A percentile compares a stretch with the other conserved stretches of the same genome.
Evolutionary conservation across 176 grass and related monocot species (phyloP).

Genomic region (Aegilops bicornis): DNA sequence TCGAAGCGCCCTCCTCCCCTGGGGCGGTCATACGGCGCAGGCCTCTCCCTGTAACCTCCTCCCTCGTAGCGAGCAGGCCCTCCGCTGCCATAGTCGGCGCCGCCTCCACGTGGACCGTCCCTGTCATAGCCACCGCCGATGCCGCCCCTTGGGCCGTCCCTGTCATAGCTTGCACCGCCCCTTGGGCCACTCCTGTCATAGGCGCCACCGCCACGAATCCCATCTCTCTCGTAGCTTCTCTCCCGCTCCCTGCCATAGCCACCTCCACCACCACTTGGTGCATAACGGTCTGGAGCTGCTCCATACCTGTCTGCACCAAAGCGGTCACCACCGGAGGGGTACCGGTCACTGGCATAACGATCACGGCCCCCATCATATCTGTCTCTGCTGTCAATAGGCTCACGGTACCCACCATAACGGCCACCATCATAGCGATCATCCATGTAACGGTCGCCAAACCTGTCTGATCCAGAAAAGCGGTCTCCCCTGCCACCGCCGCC

Average conservation of each 20-base stretch:
- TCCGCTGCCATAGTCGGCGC: conserved; percentile 36
- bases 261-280: conserved; percentile 22
- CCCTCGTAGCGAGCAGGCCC: conserved; percentile 50
- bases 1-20: conserved; percentile 60
- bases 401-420: conserved; percentile 53
- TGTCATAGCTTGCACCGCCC: conserved; percentile 44
- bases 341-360: conserved; percentile 54
- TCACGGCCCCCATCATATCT: conserved; percentile 51
- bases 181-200: conserved; percentile 52
- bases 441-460: conserved; percentile 54
- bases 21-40: conserved; percentile 65
- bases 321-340: conserved; percentile 43
- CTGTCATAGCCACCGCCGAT: conserved; percentile 45
- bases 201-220: conserved; percentile 9
- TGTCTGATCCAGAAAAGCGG: conserved; percentile 56
- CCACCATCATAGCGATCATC: conserved; percentile 66
- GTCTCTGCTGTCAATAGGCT: conserved; percentile 57
- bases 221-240: conserved; percentile 65
- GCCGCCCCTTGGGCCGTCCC: conserved; percentile 39
- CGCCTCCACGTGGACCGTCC: conserved; percentile 48
- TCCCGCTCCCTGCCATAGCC: conserved; percentile 51
- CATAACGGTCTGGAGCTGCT: conserved; percentile 53
- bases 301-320: conserved; percentile 53
- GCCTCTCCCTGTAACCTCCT: conserved; percentile 56
- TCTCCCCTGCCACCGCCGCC: conserved; percentile 49